phyloP scores from a whole-genome alignment of 768 basidiomycete species.

The Collybiopsis confluens region DNA sequence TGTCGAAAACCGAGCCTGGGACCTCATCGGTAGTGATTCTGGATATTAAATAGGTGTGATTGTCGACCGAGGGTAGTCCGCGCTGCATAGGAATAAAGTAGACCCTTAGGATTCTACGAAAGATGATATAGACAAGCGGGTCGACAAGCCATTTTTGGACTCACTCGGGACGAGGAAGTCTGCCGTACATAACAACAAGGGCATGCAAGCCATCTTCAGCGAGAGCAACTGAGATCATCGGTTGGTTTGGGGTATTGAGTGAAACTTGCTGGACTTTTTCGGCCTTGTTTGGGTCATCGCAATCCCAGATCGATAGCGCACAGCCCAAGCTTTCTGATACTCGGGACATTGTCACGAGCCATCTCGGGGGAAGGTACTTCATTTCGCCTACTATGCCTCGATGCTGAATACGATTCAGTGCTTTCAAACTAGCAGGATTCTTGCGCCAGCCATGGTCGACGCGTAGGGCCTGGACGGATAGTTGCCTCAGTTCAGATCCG shows the following conservation, averaged over 20 bases:
- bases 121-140: neutral
- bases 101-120: conserved; percentile 18
- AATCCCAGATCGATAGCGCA: conserved; percentile 17
- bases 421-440: conserved; percentile 28
- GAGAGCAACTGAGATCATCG: conserved; percentile 10
- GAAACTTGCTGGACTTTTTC: neutral
- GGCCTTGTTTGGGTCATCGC: conserved; percentile 13
- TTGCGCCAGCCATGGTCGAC: conserved; percentile 50
- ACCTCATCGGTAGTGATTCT: neutral
- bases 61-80: neutral
- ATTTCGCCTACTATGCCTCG: conserved; percentile 39
- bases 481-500: conserved; percentile 34
- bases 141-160: neutral
- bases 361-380: conserved; percentile 41
- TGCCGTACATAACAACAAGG: conserved; percentile 18
- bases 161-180: conserved; percentile 15
- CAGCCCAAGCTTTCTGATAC: conserved; percentile 8
- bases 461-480: conserved; percentile 38
- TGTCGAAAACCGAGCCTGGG: conserved; percentile 8
- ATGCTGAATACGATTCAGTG: conserved; percentile 32
- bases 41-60: neutral
- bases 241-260: conserved; percentile 7
- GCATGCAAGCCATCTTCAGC: conserved; percentile 15
- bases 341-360: conserved; percentile 42
- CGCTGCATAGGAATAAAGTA: conserved; percentile 17